A percentile compares a stretch with the other conserved stretches of the same genome.
These are phyloP conservation scores for Agapanthus africanus DNA, from an alignment of 106 monocot species.

Conservation along the genomic window DNA sequence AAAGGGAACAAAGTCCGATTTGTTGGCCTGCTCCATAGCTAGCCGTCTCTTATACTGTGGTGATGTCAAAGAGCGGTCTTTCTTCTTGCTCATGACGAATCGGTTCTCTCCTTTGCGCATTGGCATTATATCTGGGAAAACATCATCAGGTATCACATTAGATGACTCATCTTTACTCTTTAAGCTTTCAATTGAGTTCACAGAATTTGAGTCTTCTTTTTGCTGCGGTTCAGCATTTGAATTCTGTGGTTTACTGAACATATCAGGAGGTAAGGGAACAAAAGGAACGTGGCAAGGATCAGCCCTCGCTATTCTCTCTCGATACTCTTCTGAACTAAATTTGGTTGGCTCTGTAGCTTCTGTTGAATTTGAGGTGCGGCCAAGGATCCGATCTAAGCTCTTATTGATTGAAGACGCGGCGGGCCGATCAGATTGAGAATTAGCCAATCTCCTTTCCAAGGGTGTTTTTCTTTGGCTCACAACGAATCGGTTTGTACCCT, in stretches of 20 bases:
- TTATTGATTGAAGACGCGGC: constrained; percentile 44
- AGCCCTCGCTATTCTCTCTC: constrained; percentile 24
- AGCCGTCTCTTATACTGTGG: constrained; percentile 72
- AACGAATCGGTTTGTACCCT: constrained; percentile 89
- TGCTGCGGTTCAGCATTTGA: constrained; percentile 7
- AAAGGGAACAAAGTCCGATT: constrained; percentile 77
- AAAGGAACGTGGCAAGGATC: constrained; percentile 58
- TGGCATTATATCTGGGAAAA: constrained; percentile 89
- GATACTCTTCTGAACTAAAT: constrained; percentile 15
- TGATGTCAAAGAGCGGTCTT: constrained; percentile 72
- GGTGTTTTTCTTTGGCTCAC: constrained; percentile 94
- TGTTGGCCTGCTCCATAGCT: constrained; percentile 71
- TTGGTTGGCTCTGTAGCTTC: constrained; percentile 8
- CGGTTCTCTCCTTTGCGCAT: constrained; percentile 84
- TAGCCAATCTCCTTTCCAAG: constrained; percentile 76
- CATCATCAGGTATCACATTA: constrained; percentile 27
- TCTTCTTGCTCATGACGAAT: constrained; percentile 70
- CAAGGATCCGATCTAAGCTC: constrained; percentile 75
- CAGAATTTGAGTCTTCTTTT: constrained; percentile 6
- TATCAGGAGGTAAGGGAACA: constrained; percentile 66
- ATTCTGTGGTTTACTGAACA: constrained; percentile 34
- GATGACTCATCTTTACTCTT: constrained; percentile 19
- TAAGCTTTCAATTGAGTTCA: constrained; percentile 16
- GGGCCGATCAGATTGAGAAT: constrained; percentile 17
- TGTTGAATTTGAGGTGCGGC: constrained; percentile 25